phyloP scores from a whole-genome alignment of 176 grass and related monocot species.

The Pontederia crassipes region DNA sequence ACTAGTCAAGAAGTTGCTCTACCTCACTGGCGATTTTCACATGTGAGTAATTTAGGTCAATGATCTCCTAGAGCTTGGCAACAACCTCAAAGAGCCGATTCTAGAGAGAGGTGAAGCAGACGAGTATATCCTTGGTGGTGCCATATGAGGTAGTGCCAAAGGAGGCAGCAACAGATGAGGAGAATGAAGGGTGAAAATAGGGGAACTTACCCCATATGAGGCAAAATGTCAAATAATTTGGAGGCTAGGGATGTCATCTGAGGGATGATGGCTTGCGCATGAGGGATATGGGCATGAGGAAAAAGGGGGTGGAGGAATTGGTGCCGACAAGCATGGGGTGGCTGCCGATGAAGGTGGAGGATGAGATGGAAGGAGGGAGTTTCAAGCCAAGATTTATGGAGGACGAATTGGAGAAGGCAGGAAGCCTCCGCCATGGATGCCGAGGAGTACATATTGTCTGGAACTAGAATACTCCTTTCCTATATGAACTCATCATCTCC shows the following conservation, averaged over 20 bases:
- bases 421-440: slow-evolving; percentile 9
- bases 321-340: background rate
- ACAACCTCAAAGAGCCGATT: slow-evolving; percentile 80
- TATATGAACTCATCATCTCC: slow-evolving; percentile 91
- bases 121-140: slow-evolving; percentile 60
- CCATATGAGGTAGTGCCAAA: slow-evolving; percentile 18
- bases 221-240: slow-evolving; percentile 75
- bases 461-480: slow-evolving; percentile 81
- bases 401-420: slow-evolving; percentile 44
- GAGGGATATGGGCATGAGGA: slow-evolving; percentile 73
- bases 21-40: slow-evolving; percentile 45
- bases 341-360: background rate
- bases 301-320: slow-evolving; percentile 54
- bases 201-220: slow-evolving; percentile 68
- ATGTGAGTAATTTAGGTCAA: slow-evolving; percentile 73
- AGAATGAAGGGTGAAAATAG: slow-evolving; percentile 42
- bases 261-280: slow-evolving; percentile 71
- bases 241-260: slow-evolving; percentile 63
- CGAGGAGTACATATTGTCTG: slow-evolving; percentile 71
- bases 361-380: background rate
- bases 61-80: slow-evolving; percentile 69
- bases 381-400: background rate
- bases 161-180: slow-evolving; percentile 18
- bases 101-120: slow-evolving; percentile 64
- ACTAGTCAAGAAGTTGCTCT: slow-evolving; percentile 85